Evolutionary conservation across 345 rosid genomes (phyloP).

Genomic region (Theobroma cacao): DNA sequence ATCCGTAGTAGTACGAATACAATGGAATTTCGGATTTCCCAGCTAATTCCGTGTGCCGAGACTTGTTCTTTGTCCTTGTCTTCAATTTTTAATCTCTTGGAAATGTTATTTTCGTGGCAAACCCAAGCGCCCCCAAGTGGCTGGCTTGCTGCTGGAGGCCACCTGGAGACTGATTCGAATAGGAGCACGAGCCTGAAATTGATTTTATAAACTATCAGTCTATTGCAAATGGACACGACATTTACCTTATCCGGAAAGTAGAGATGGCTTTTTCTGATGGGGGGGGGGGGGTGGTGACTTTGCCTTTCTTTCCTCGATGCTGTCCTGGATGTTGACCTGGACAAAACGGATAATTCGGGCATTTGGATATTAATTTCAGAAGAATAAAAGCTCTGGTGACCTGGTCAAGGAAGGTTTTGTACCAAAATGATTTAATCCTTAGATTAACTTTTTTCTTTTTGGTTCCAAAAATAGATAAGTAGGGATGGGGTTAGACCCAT

Average conservation of each 20-base stretch:
- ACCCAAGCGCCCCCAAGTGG: background rate
- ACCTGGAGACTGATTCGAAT: background rate
- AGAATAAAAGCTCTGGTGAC: background rate
- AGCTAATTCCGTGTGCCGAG: background rate
- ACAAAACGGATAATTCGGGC: background rate
- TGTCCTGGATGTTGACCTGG: background rate
- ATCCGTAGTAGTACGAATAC: background rate
- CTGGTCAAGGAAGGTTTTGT: background rate
- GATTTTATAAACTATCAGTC: too few species aligned
- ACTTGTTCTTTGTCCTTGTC: too few species aligned
- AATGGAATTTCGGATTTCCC: background rate
- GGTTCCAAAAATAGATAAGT: too few species aligned
- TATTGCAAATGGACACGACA: background rate
- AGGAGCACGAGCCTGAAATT: background rate
- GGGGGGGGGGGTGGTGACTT: background rate
- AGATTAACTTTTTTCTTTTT: too few species aligned
- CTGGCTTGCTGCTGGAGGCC: background rate
- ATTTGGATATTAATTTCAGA: background rate
- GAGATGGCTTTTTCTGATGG: background rate
- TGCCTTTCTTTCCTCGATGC: background rate
- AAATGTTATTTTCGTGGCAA: constrained; percentile 4
- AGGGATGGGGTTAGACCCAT: too few species aligned
- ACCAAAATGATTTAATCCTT: too few species aligned
- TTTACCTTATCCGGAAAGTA: background rate
- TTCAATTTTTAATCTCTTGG: too few species aligned